Conservation (phyloP, 2,329 filamentous ascomycete genomes). For the Beauveria australis region DNA sequence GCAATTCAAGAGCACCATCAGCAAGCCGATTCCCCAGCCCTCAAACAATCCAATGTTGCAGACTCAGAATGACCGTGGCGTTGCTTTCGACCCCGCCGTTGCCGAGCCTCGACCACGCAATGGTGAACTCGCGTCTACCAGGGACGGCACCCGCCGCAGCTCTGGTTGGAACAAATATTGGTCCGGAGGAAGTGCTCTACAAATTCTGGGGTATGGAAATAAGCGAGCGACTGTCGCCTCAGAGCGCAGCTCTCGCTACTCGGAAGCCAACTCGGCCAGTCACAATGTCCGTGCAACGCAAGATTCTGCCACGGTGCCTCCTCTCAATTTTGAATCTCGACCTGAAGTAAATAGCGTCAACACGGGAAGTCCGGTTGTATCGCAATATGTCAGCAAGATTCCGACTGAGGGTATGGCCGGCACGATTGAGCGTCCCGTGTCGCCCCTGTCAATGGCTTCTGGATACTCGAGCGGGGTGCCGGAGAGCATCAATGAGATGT, state of each 20-base stretch:
- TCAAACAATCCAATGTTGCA: conserved; percentile 24
- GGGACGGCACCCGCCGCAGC: conserved; percentile 47
- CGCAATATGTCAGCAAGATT: conserved; percentile 45
- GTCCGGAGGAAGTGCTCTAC: conserved; percentile 62
- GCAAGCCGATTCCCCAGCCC: conserved; percentile 49
- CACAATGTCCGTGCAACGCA: conserved; percentile 45
- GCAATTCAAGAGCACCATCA: conserved; percentile 54
- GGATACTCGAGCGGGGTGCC: conserved; percentile 59
- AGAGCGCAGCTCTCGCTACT: conserved; percentile 50
- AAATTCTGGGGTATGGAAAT: conserved; percentile 53
- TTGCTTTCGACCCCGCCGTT: conserved; percentile 29
- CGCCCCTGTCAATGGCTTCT: conserved; percentile 38
- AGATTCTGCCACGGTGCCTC: conserved; percentile 62
- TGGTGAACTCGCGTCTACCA: conserved; percentile 22
- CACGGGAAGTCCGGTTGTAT: conserved; percentile 61
- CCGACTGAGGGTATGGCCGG: conserved; percentile 51
- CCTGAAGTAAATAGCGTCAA: conserved; percentile 58
- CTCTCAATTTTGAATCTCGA: conserved; percentile 56
- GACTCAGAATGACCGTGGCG: conserved; percentile 33
- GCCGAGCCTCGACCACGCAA: conserved; percentile 28
- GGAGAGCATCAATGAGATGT: conserved; percentile 51
- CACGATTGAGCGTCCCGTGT: conserved; percentile 50
- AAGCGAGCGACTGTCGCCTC: conserved; percentile 45
- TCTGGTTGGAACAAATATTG: conserved; percentile 74
- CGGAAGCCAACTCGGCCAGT: conserved; percentile 26